Evolutionary conservation across 805 yeast species (phyloP).

Genomic region (Ogataea siamensis): DNA sequence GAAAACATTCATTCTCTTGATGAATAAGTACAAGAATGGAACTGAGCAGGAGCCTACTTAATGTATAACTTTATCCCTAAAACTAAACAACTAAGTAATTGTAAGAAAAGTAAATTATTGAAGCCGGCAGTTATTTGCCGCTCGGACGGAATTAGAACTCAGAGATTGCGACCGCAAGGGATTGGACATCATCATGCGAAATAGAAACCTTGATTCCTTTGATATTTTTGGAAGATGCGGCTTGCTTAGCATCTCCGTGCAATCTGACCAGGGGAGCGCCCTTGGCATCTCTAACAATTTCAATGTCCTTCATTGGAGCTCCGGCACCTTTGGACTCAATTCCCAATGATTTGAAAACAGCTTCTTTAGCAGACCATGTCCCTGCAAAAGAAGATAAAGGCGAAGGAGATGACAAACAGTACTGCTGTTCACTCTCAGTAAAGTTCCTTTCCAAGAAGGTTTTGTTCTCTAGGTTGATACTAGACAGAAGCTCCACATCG

Average conservation of each 20-base stretch:
- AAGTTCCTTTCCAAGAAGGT: conserved; percentile 92
- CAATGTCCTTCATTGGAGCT: conserved; percentile 89
- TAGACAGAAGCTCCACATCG: conserved; percentile 85
- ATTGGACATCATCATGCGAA: conserved; percentile 95
- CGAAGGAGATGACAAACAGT: conserved; percentile 70
- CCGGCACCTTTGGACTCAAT: conserved; percentile 92
- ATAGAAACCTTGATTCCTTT: conserved; percentile 79
- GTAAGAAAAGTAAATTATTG: too few species aligned
- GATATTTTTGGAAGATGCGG: conserved; percentile 71
- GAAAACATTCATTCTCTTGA: conserved; percentile 57
- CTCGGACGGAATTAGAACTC: conserved; percentile 33
- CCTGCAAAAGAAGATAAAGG: conserved; percentile 94
- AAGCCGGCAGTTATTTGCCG: too few species aligned
- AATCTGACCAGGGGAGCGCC: conserved; percentile 83
- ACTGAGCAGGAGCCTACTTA: too few species aligned
- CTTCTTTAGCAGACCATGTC: conserved; percentile 99
- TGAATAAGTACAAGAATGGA: conserved; percentile 42
- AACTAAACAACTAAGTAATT: background rate
- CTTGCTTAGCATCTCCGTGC: conserved; percentile 70
- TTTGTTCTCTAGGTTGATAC: conserved; percentile 82
- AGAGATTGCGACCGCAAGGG: conserved; percentile 92
- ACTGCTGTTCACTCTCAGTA: conserved; percentile 73
- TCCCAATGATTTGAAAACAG: conserved; percentile 93
- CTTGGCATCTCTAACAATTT: conserved; percentile 66
- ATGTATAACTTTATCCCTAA: too few species aligned